Evolutionary conservation across 768 basidiomycete species (phyloP).

Genomic region (Leucosporidium creatinivorum): DNA sequence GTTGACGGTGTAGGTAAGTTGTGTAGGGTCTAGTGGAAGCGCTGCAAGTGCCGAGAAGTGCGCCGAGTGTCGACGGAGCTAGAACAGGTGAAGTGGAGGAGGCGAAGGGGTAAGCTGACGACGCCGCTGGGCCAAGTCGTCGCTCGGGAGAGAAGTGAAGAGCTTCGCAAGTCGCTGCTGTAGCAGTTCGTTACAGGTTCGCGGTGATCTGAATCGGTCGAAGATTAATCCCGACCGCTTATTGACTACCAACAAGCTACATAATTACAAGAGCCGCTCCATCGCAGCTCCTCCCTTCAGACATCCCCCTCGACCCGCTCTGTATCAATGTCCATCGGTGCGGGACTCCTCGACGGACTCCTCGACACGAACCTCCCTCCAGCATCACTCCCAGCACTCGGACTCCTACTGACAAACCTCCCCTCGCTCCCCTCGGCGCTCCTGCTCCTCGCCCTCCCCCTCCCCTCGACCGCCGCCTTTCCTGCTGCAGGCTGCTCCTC

Average conservation of each 20-base stretch:
- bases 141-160: no score
- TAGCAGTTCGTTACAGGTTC: no score
- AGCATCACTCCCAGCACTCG: conserved; percentile 20
- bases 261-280: neutral
- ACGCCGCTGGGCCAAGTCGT: neutral
- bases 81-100: neutral
- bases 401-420: conserved; percentile 27
- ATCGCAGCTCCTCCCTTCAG: neutral
- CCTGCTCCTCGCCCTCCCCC: conserved; percentile 1
- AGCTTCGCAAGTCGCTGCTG: no score
- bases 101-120: neutral
- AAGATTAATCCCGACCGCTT: no score
- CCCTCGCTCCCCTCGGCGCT: conserved; percentile 4
- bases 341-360: conserved; percentile 29
- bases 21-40: no score
- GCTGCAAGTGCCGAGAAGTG: no score
- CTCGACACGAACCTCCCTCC: conserved; percentile 18
- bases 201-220: no score
- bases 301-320: conserved; percentile 27
- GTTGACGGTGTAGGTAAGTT: neutral
- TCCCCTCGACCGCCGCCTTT: conserved; percentile 5
- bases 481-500: neutral
- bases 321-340: conserved; percentile 15
- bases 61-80: neutral
- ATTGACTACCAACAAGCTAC: no score